A percentile compares a stretch with the other conserved stretches of the same genome.
Evolutionary conservation across 768 basidiomycete genomes (phyloP).

Genomic region (Dentipellis sp.): DNA sequence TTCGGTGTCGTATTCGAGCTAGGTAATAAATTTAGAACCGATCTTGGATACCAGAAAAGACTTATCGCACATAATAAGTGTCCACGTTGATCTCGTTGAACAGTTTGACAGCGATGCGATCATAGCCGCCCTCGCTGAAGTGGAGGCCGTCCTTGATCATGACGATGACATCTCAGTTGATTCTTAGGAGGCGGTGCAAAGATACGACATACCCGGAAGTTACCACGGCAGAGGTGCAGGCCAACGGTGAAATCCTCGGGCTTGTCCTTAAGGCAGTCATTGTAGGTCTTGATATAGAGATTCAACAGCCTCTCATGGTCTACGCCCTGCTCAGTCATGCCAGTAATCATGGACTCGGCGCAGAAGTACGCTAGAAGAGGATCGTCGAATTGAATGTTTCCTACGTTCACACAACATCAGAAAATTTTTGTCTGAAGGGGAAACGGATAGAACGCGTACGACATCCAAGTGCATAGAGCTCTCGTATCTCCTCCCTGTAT

Average conservation of each 20-base stretch:
- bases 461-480: slow-evolving; percentile 35
- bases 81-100: slow-evolving; percentile 55
- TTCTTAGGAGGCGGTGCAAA: background rate
- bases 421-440: background rate
- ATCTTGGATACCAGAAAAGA: background rate
- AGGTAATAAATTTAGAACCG: background rate
- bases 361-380: slow-evolving; percentile 57
- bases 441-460: slow-evolving; percentile 5
- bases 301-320: slow-evolving; percentile 60
- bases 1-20: slow-evolving; percentile 60
- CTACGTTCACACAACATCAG: background rate
- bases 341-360: slow-evolving; percentile 40
- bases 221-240: slow-evolving; percentile 51
- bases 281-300: slow-evolving; percentile 57
- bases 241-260: slow-evolving; percentile 47
- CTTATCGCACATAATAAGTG: slow-evolving; percentile 27
- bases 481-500: slow-evolving; percentile 35
- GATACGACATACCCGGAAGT: slow-evolving; percentile 16
- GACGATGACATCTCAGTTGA: background rate
- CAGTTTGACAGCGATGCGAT: slow-evolving; percentile 42
- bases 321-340: slow-evolving; percentile 50
- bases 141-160: slow-evolving; percentile 30
- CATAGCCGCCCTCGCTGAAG: slow-evolving; percentile 55
- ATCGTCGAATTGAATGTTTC: slow-evolving; percentile 37
- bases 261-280: slow-evolving; percentile 39